Evolutionary conservation across 1,284 basidiomycete species (phyloP).

Genomic region (Trametes polyzona): DNA sequence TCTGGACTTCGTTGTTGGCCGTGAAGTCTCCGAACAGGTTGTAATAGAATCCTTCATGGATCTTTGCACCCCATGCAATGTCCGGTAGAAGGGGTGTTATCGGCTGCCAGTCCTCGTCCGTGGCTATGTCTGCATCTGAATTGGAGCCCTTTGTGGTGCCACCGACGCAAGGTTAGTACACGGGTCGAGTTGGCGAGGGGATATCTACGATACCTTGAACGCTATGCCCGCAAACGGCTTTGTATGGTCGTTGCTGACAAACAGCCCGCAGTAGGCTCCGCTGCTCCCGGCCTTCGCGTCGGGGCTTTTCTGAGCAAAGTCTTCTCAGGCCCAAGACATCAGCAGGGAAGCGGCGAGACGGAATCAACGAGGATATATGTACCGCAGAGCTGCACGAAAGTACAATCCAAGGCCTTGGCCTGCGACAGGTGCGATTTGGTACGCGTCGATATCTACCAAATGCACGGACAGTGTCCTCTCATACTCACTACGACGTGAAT

Average conservation of each 20-base stretch:
- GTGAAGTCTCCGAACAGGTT: slow-evolving; percentile 12
- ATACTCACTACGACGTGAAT: slow-evolving; percentile 8
- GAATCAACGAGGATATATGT: neutral
- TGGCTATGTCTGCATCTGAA: neutral
- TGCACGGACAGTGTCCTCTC: no score
- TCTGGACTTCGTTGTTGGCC: neutral
- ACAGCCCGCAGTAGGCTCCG: slow-evolving; percentile 10
- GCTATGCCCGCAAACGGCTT: slow-evolving; percentile 15
- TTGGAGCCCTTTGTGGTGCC: slow-evolving; percentile 1
- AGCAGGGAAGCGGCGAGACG: no score
- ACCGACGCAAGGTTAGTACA: neutral
- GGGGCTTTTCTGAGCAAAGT: neutral
- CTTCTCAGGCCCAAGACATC: no score
- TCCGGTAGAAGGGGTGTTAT: neutral
- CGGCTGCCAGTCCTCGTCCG: slow-evolving; percentile 5
- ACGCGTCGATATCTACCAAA: neutral
- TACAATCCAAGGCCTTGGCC: slow-evolving; percentile 9
- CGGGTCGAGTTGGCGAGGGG: no score
- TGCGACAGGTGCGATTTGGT: neutral
- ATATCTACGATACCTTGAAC: slow-evolving; percentile 3
- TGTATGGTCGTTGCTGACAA: slow-evolving; percentile 1
- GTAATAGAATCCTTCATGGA: slow-evolving; percentile 13
- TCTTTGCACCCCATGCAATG: slow-evolving; percentile 2
- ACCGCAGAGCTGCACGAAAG: slow-evolving; percentile 8
- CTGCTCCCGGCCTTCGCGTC: neutral